phyloP scores from a whole-genome alignment of 2,329 filamentous ascomycete genomes.

The Samsoniella hepiali region DNA sequence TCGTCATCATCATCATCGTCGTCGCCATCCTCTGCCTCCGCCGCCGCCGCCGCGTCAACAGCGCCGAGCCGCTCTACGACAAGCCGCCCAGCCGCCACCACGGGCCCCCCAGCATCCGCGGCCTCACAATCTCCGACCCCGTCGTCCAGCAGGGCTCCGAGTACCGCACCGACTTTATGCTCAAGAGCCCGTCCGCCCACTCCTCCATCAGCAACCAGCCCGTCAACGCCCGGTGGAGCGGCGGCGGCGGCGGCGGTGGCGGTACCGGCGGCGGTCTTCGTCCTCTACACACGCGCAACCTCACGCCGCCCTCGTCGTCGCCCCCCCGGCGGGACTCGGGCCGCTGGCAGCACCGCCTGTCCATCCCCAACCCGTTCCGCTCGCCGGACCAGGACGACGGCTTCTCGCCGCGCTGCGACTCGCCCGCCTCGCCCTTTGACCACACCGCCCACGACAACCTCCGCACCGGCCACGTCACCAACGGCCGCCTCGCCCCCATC shows the following conservation, averaged over 20 bases:
- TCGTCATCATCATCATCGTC: conserved; percentile 14
- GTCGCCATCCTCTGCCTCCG: conserved; percentile 23
- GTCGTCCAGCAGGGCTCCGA: conserved; percentile 41
- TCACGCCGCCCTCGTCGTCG: background rate
- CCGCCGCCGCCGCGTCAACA: conserved; percentile 22
- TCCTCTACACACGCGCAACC: background rate
- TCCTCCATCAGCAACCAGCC: conserved; percentile 20
- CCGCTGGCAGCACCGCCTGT: conserved; percentile 23
- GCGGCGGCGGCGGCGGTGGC: conserved; percentile 19
- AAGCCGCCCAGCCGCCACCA: conserved; percentile 19
- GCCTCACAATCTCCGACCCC: conserved; percentile 54
- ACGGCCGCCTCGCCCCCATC: conserved; percentile 17
- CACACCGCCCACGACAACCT: background rate
- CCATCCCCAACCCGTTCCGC: conserved; percentile 37
- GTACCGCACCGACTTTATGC: conserved; percentile 53
- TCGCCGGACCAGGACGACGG: conserved; percentile 28
- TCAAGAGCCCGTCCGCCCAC: conserved; percentile 31
- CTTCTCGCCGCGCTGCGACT: conserved; percentile 21
- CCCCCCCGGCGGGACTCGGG: conserved; percentile 13
- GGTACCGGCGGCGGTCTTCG: conserved; percentile 18
- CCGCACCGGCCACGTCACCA: conserved; percentile 18
- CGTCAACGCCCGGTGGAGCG: conserved; percentile 18
- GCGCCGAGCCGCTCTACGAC: conserved; percentile 22
- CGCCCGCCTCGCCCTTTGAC: background rate
- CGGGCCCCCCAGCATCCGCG: conserved; percentile 18